Evolutionary conservation across 768 basidiomycete species (phyloP).

Genomic region (Macrolepiota albuminosa): DNA sequence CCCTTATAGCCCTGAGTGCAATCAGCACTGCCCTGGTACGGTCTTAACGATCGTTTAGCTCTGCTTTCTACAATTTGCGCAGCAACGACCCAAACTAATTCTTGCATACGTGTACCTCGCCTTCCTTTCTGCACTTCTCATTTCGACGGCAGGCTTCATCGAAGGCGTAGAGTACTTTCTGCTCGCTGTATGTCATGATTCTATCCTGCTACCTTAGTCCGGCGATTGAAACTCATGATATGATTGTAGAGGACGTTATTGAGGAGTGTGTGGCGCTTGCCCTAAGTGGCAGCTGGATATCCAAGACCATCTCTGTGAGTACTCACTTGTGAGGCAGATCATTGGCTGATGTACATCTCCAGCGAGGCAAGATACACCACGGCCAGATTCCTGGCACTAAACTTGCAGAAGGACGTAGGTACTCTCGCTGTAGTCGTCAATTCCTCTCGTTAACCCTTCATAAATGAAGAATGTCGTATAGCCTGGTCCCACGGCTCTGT

Average conservation of each 20-base stretch:
- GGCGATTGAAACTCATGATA: background rate
- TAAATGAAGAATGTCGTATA: slow-evolving; percentile 28
- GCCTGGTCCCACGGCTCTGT: slow-evolving; percentile 34
- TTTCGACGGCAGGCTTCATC: slow-evolving; percentile 31
- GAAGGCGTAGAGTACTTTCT: slow-evolving; percentile 33
- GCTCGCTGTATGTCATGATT: slow-evolving; percentile 27
- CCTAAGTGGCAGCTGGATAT: slow-evolving; percentile 25
- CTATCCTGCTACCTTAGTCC: background rate
- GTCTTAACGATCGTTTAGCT: background rate
- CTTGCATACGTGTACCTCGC: slow-evolving; percentile 20
- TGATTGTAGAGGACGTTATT: slow-evolving; percentile 26
- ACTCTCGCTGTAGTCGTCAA: background rate
- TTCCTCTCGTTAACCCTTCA: background rate
- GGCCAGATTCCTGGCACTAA: slow-evolving; percentile 17
- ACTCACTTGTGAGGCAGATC: no score
- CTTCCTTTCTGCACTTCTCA: slow-evolving; percentile 30
- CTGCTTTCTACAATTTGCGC: background rate
- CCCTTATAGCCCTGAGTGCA: slow-evolving; percentile 20
- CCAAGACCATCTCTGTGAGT: slow-evolving; percentile 36
- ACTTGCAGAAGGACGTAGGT: slow-evolving; percentile 33
- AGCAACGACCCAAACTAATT: slow-evolving; percentile 23
- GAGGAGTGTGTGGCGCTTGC: slow-evolving; percentile 31
- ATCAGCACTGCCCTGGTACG: slow-evolving; percentile 14
- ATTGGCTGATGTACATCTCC: background rate
- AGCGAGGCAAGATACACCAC: slow-evolving; percentile 31